Conservation (phyloP, 192 early-diverging fungal genomes). For the Coemansia sp. region DNA sequence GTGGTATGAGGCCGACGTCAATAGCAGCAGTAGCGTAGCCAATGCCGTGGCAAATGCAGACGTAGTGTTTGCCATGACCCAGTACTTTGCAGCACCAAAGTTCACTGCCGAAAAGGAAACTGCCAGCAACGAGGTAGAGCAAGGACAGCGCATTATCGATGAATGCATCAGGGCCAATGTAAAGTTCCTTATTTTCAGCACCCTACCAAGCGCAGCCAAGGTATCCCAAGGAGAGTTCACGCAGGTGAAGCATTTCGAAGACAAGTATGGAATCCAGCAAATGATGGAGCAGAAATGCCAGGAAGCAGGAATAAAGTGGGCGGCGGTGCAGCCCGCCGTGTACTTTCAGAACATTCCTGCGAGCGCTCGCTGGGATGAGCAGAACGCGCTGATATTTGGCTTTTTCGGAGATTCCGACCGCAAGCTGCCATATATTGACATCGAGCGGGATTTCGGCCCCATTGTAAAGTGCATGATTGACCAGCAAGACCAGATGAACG, state of each 20-base stretch:
- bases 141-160: constrained; percentile 17
- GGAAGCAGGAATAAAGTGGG: not conserved
- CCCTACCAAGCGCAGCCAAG: constrained; percentile 13
- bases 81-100: constrained; percentile 7
- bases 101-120: not conserved
- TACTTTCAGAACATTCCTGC: constrained; percentile 24
- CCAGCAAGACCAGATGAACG: constrained; percentile 1
- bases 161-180: constrained; percentile 10
- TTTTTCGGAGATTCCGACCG: constrained; percentile 11
- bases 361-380: constrained; percentile 16
- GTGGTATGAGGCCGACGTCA: constrained; percentile 19
- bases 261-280: constrained; percentile 26
- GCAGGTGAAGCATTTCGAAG: constrained; percentile 16
- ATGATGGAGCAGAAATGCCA: not conserved
- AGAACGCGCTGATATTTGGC: constrained; percentile 6
- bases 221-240: constrained; percentile 14
- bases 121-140: not conserved
- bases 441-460: constrained; percentile 13
- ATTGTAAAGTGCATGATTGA: constrained; percentile 24
- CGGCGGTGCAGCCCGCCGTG: constrained; percentile 6
- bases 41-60: constrained; percentile 12
- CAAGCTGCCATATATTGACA: constrained; percentile 16
- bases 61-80: constrained; percentile 27
- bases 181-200: constrained; percentile 17
- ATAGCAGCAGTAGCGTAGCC: not conserved